A percentile compares a stretch with the other conserved stretches of the same genome.
Conservation (phyloP, 2,329 filamentous ascomycete genomes). For the Alternaria atra region DNA sequence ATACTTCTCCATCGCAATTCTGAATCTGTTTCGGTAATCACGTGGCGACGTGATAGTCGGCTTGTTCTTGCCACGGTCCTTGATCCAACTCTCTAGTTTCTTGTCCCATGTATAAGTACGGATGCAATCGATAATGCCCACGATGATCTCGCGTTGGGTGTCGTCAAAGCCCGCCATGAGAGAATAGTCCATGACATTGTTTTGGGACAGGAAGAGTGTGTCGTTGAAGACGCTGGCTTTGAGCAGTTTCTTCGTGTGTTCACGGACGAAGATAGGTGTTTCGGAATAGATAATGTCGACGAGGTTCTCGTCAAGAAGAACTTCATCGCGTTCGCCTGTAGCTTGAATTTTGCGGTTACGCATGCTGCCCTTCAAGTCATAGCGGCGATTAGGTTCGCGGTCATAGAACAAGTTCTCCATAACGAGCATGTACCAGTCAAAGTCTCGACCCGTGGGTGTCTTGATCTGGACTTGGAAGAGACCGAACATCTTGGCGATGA, state of each 20-base stretch:
- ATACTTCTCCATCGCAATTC: constrained; percentile 94
- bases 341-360: constrained; percentile 96
- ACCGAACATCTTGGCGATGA: constrained; percentile 98
- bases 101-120: constrained; percentile 99
- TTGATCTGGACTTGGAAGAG: constrained; percentile 98
- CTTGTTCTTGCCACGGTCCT: constrained; percentile 86
- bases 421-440: constrained; percentile 90
- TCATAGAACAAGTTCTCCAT: constrained; percentile 99
- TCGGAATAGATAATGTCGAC: constrained; percentile 96
- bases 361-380: constrained; percentile 98
- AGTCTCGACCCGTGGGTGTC: constrained; percentile 92
- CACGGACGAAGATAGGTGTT: constrained; percentile 90
- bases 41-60: constrained; percentile 97
- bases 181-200: constrained; percentile 99
- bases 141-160: constrained; percentile 85
- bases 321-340: constrained; percentile 95
- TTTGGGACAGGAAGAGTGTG: constrained; percentile 89
- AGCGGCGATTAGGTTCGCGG: constrained; percentile 77
- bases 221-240: constrained; percentile 96
- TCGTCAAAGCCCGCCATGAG: constrained; percentile 99
- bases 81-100: constrained; percentile 99
- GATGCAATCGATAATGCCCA: constrained; percentile 97
- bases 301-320: constrained; percentile 97
- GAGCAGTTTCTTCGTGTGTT: constrained; percentile 94
- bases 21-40: constrained; percentile 95